phyloP scores from a whole-genome alignment of 805 yeast species.

The Sugiyamaella smithiae region DNA sequence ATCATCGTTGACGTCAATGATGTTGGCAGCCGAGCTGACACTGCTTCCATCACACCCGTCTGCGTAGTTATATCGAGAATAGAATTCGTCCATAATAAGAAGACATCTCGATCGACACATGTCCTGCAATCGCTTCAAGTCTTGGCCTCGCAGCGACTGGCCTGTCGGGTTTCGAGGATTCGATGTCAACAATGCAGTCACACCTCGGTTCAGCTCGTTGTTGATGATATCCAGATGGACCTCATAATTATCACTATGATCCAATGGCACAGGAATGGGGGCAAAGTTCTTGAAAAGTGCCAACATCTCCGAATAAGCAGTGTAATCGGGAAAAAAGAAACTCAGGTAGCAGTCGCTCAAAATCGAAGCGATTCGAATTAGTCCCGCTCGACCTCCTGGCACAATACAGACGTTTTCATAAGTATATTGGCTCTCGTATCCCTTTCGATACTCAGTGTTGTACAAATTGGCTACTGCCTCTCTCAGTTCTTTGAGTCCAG shows the following conservation, averaged over 20 bases:
- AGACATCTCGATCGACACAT: constrained; percentile 52
- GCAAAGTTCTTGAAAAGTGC: constrained; percentile 60
- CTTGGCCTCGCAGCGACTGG: constrained; percentile 46
- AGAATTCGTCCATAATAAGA: constrained; percentile 62
- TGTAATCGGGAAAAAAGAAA: constrained; percentile 60
- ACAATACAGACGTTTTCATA: constrained; percentile 58
- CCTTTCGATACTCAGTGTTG: constrained; percentile 52
- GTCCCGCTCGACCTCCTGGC: constrained; percentile 64
- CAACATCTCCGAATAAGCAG: constrained; percentile 65
- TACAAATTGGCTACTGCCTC: constrained; percentile 57
- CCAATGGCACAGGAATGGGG: constrained; percentile 60
- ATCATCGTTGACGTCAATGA: constrained; percentile 54
- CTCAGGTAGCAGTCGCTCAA: constrained; percentile 57
- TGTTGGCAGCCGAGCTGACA: constrained; percentile 48
- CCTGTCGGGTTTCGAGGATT: constrained; percentile 67
- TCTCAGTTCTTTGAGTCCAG: constrained; percentile 53
- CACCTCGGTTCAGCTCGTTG: constrained; percentile 55
- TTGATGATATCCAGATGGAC: constrained; percentile 52
- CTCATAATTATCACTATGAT: constrained; percentile 55
- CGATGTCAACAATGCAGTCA: constrained; percentile 52
- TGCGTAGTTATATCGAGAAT: constrained; percentile 54
- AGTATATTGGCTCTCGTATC: constrained; percentile 51
- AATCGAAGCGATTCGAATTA: constrained; percentile 60
- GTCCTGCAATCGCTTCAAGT: constrained; percentile 48
- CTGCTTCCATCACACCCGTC: constrained; percentile 50